Base-by-base conservation (phyloP, 2,329 filamentous ascomycete species). In the Xylariaceae sp. region DNA sequence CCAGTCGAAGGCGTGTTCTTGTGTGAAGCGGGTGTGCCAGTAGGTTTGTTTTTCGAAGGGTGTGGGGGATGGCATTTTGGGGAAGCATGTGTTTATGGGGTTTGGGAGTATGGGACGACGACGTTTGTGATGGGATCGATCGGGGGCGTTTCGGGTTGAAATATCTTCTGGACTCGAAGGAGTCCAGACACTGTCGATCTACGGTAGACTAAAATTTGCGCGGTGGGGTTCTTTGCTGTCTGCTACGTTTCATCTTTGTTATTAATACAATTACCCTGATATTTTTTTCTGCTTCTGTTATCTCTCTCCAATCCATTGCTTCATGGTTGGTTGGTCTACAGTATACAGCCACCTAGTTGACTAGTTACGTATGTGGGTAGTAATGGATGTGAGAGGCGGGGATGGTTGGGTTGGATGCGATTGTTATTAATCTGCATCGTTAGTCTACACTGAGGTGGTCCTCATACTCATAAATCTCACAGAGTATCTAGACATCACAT, bases 1-100 rank as follows among this genome's bases (percentile, higher is more conserved):
- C 79, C 79, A 82, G 65, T 81, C 79, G 58, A 80, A 81, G 8
- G 73, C 66, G 4, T 68, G 72, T 64, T 82, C 79, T 11, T 70
- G 70, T 13, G 68, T 58, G 71, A 81, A 82, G 30, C 80, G 76
- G 4, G 74, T 60, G 56, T 73, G 76, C 79, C 79, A 82, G 66
- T 81, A 82, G 61, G 73, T 75, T 64, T 78, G 76, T 47, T 80
- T 76, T 42, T 81, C 78, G 58, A 78, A 81, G 8, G 37, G 37
- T 17, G 17, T 17, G 17, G 17, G 6, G 8, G 11, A 9, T 3
- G 8, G 37, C 37, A 39, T 4, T 3, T 39, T 17, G 17, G 17
- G 7, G 11, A 3, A 42, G 37, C 23, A 30, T 42, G 37, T 10
- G 37, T 42, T 42, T 17, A 17, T 17, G 17, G 17, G 17, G 17